Evolutionary conservation across 73 alveolate species (phyloP), one percentile per base, ranked within the genome.

Genomic region (Durusdinium trenchii): DNA sequence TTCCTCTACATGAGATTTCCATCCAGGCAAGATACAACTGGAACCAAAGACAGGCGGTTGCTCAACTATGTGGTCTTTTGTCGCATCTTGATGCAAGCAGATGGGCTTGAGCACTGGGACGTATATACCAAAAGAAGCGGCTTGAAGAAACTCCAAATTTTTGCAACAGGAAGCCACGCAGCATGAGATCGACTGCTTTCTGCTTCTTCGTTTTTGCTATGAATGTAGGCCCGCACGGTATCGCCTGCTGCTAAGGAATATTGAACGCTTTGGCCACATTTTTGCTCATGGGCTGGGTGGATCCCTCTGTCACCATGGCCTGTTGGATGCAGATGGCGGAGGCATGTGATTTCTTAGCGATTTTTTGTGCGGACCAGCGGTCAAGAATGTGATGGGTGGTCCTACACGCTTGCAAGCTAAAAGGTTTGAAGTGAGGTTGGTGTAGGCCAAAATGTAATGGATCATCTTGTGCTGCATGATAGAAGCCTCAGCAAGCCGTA

Each of bases 271-370:
- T 89, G 40, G 85, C 86, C 69, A 89, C 96, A 10, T 89, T 62
- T 38, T 38, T 73, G 48, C 62, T 89, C 86, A 89, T 89, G 43
- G 96, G 96, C 60, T 89, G 96, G 96, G 96, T 86, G 35, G 96
- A 89, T 18, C 73, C 96, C 57, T 64, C 86, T 28, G 14, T 89
- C 86, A 30, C 76, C 46, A 89, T 89, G 96, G 96, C 43, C 48
- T 42, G 50, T 42, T 2, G 82, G 84, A 20, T 5, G 94, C 36
- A 36, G 26, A 12, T 48, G 7, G 2, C 75, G 16, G 10, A 40
- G 36, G 12, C 50, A 45, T 30, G 83, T 46, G 84, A 46, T 23
- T 64, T 64, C 32, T 64, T 5, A 42, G 78, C 43, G 78, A 9
- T 26, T 6, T 36, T 35, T 73, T 73, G 50, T 3, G 84, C 28